Base-by-base conservation (phyloP, 495 filamentous ascomycete species). In the Chaetomium tenue region DNA sequence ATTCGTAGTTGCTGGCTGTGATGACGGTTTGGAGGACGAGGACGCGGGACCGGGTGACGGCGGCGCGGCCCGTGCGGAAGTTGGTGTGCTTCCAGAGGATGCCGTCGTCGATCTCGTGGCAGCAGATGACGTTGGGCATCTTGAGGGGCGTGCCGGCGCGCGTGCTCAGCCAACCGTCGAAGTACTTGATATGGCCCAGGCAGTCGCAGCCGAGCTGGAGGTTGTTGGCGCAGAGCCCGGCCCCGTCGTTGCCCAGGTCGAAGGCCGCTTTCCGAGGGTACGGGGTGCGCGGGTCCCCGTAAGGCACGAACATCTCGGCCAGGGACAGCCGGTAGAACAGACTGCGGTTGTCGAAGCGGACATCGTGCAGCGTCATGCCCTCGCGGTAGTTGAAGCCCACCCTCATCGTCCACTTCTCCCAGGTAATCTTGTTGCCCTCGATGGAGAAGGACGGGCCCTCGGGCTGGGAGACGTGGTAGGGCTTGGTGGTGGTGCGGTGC, bases 51-150 rank as follows among this genome's bases (percentile, higher is more conserved):
- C 90, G 84, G 3, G 83, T 86, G 2, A 91, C 84, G 30, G 87
- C 85, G 2, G 84, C 86, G 0, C 86, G 83, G 48, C 81, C 79
- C 16, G 90, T 91, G 2, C 90, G 85, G 79, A 87, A 91, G 72
- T 93, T 91, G 33, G 88, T 92, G 75, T 93, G 90, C 69, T 93
- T 93, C 84, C 88, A 92, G 5, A 85, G 83, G 46, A 93, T 89
- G 25, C 89, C 89, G 54, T 79, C 81, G 66, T 90, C 87, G 68
- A 89, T 86, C 66, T 91, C 88, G 70, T 93, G 90, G 33, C 92
- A 81, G 74, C 90, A 93, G 28, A 93, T 81, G 9, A 90, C 89
- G 65, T 93, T 93, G 33, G 86, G 84, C 77, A 87, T 84, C 2
- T 82, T 68, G 0, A 83, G 75, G 0, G 87, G 81, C 23, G 83